A percentile compares a stretch with the other conserved stretches of the same genome.
Conservation (phyloP, 495 filamentous ascomycete species). For the Neohortaea acidophila region DNA sequence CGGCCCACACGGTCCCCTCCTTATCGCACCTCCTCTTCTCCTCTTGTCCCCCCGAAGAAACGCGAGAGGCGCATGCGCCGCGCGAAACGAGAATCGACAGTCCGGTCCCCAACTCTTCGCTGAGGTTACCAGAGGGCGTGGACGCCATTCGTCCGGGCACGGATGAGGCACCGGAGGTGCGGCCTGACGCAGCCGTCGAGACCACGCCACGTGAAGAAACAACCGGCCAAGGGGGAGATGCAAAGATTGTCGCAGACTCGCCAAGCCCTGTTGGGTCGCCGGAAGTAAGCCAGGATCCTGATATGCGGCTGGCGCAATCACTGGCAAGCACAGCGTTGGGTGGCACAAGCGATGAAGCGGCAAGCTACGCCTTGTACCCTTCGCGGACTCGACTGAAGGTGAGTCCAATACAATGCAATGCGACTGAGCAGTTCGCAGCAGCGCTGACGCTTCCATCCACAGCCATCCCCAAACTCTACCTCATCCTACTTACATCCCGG, state of each 20-base stretch:
- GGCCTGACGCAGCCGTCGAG: not conserved
- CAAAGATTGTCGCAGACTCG: constrained; percentile 20
- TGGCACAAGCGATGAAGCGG: not conserved
- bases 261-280: constrained; percentile 22
- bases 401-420: constrained; percentile 4
- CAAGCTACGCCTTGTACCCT: constrained; percentile 7
- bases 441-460: constrained; percentile 9
- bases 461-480: constrained; percentile 47
- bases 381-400: constrained; percentile 5
- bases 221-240: constrained; percentile 18
- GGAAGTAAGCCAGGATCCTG: constrained; percentile 18
- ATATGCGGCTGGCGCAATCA: constrained; percentile 7
- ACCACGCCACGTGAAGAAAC: too few relatives aligned
- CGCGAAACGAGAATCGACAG: constrained; percentile 2
- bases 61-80: constrained; percentile 13
- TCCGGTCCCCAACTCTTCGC: not conserved
- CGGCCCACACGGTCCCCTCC: constrained; percentile 31
- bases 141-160: constrained; percentile 3
- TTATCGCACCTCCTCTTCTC: constrained; percentile 35
- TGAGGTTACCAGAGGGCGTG: constrained; percentile 1
- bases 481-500: constrained; percentile 79
- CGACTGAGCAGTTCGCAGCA: not conserved
- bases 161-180: constrained; percentile 7
- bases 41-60: constrained; percentile 43
- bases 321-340: constrained; percentile 1